Percentiles rank a stretch among this genome's conserved stretches.
These are phyloP conservation scores for Ophiognomonia clavigignenti-juglandacearum DNA, from an alignment of 2,329 filamentous ascomycete genomes.

Conservation along the genomic window DNA sequence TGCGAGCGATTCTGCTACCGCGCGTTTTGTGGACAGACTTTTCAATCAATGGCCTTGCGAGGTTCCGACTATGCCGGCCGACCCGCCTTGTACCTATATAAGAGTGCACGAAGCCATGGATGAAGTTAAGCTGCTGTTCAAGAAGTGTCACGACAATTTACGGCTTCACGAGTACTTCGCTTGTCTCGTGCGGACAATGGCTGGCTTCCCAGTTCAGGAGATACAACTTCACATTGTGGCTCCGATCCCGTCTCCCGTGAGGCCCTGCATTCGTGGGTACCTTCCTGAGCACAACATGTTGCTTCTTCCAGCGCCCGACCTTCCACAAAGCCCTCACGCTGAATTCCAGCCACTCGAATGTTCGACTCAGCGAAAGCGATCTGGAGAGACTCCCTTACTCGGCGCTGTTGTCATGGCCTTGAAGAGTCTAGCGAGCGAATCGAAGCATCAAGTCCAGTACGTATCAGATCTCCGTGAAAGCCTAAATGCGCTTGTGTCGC, in stretches of 20 bases:
- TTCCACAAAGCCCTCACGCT: neutral
- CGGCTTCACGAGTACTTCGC: slow-evolving; percentile 20
- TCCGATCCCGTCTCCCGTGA: neutral
- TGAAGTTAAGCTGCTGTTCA: slow-evolving; percentile 11
- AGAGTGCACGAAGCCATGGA: slow-evolving; percentile 6
- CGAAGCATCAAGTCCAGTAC: neutral
- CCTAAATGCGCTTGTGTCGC: neutral
- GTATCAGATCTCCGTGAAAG: neutral
- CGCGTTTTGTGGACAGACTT: neutral
- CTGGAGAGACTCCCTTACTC: neutral
- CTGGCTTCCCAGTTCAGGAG: neutral
- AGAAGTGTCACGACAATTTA: slow-evolving; percentile 23
- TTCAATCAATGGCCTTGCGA: slow-evolving; percentile 7
- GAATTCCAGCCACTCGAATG: too few species aligned
- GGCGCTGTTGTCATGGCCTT: neutral
- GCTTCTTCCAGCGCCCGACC: neutral
- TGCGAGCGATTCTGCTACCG: neutral
- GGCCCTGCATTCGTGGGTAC: neutral
- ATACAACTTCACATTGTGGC: neutral
- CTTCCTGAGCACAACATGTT: neutral
- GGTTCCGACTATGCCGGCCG: neutral
- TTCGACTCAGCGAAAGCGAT: neutral
- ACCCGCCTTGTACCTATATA: slow-evolving; percentile 7
- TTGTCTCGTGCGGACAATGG: neutral
- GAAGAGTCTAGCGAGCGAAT: neutral